Conservation (phyloP, 768 basidiomycete species). For the Exidia glandulosa region DNA sequence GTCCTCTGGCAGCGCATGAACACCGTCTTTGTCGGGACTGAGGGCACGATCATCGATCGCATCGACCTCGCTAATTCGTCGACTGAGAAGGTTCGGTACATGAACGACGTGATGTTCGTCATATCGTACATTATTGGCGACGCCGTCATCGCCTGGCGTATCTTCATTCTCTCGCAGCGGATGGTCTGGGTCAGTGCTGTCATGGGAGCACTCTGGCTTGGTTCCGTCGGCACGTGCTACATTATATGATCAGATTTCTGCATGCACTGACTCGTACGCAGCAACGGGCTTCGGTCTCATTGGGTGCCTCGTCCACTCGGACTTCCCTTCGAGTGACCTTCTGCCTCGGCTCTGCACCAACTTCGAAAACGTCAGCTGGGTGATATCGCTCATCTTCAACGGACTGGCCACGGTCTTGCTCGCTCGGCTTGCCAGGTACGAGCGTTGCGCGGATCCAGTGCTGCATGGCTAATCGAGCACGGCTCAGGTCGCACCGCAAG, state of each 20-base stretch:
- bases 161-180: not conserved
- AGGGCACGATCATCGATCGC: not conserved
- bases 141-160: not conserved
- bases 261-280: not conserved
- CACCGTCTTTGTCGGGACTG: not conserved
- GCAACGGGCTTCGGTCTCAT: not conserved
- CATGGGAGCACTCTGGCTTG: not conserved
- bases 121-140: not conserved
- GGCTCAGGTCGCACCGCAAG: not conserved
- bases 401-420: not conserved
- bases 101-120: not conserved
- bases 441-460: too few species aligned
- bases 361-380: not conserved
- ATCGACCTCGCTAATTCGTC: not conserved
- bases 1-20: not conserved
- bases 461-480: too few species aligned
- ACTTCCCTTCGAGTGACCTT: not conserved
- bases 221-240: not conserved
- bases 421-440: not conserved
- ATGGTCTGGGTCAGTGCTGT: not conserved
- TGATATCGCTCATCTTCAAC: not conserved
- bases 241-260: not conserved
- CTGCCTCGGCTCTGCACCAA: not conserved
- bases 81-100: not conserved
- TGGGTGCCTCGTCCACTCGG: not conserved